Base-by-base conservation (phyloP, 345 rosid genomes). In the Melastoma malabathricum region DNA sequence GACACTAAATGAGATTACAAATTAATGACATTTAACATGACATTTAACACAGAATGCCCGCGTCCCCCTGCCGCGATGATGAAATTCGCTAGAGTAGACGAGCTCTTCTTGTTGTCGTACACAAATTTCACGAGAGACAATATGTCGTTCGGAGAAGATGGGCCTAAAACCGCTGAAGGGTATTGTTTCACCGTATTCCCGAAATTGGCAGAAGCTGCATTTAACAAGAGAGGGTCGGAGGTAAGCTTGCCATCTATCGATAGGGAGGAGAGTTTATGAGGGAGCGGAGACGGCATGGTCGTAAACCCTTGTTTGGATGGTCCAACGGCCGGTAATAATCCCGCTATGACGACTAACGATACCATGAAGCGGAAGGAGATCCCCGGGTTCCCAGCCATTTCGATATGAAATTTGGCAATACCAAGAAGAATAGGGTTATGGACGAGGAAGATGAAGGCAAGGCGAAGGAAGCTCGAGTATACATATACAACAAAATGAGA, bases 11-110 rank as follows among this genome's bases (percentile, higher is more conserved):
- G n/a, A n/a, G n/a, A n/a, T n/a, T n/a, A n/a, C n/a, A n/a, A n/a
- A n/a, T n/a, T n/a, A n/a, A n/a, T n/a, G n/a, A n/a, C n/a, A n/a
- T n/a, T n/a, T n/a, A n/a, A n/a, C n/a, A n/a, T n/a, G n/a, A n/a
- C n/a, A n/a, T n/a, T n/a, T n/a, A n/a, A n/a, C n/a, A n/a, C 25
- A 12, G 41, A 34, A 34, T 34, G 41, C 41, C 96, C 76, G 5
- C 61, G 74, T 13, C 98, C 96, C 43, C 80, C 73, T 20, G 97
- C 97, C 0, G 98, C 88, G 39, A 92, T 64, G 16, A 57, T 10
- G 12, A 34, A 34, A 9, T 34, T 31, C 38, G 7, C 38, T 20
- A 84, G 77, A 6, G 76, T 72, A 31, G 57, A 47, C 2, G 79
- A 31, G 46, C 43, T 43, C 13, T 68, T 57, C 0, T 17, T n/a